A percentile compares a stretch with the other conserved stretches of the same genome.
These are phyloP conservation scores for Galeopsis tetrahit DNA, from an alignment of 257 asterid species.

Conservation along the genomic window DNA sequence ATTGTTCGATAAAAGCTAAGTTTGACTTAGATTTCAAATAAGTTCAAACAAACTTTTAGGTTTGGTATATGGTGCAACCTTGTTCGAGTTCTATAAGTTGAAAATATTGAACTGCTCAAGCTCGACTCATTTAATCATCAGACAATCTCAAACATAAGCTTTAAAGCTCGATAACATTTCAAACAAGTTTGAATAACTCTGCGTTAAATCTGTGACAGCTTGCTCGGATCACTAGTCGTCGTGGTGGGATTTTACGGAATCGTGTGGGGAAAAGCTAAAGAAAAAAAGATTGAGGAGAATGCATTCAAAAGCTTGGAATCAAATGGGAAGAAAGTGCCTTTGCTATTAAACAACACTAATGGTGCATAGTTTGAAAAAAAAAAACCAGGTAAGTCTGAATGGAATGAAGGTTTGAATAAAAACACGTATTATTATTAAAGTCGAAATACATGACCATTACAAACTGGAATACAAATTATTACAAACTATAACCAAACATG, in stretches of 20 bases:
- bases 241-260: constrained; percentile 62
- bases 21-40: background rate
- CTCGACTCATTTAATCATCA: too few relatives aligned
- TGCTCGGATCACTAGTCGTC: constrained; percentile 58
- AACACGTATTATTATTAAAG: background rate
- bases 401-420: too few relatives aligned
- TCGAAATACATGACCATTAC: background rate
- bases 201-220: constrained; percentile 38
- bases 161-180: background rate
- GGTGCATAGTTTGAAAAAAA: constrained; percentile 6
- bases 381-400: background rate
- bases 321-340: constrained; percentile 43
- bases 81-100: background rate
- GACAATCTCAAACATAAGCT: too few relatives aligned
- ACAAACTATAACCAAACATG: background rate
- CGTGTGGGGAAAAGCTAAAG: constrained; percentile 69
- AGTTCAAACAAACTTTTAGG: background rate
- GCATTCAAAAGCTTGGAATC: constrained; percentile 34
- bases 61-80: background rate
- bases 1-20: background rate
- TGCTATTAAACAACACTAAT: constrained; percentile 36
- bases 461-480: background rate
- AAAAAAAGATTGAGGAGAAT: constrained; percentile 33
- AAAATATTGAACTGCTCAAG: too few relatives aligned
- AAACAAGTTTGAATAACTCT: background rate